Evolutionary conservation across 495 filamentous ascomycete species (phyloP), one percentile per base, ranked within the genome.

Genomic region (Chaetomium fimeti): DNA sequence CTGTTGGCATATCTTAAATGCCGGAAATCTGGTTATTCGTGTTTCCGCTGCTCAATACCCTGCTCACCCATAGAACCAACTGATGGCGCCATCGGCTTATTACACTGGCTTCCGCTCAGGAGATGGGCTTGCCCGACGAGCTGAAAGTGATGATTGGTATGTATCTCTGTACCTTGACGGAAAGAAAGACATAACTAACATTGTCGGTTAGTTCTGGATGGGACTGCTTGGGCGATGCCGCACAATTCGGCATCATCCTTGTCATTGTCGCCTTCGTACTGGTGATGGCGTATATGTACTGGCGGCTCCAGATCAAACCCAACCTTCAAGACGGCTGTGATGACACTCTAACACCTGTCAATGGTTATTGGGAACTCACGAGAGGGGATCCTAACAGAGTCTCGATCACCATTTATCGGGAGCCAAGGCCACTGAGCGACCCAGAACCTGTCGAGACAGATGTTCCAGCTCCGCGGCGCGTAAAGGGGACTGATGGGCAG

Each of bases 171-270:
- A 20, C 18, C 15, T n/a, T 20, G n/a, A 22, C 9, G 3, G 45
- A 20, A 22, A n/a, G 3, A 52, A 16, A 27, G 9, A 13, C 1
- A 43, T 0, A 28, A 57, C 32, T 29, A 45, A 27, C 56, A 25
- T 6, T 38, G 29, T 36, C 4, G 13, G 13, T 1, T 32, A 48
- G 57, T 24, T 55, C 58, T n/a, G 64, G 68, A 4, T 72, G 71
- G 71, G 32, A 56, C 60, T 72, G 71, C 48, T 57, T 72, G 20
- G 61, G 47, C 25, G 56, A 55, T 38, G 49, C 48, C 5, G 54
- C 64, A 25, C 66, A 68, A 20, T 55, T 57, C 42, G 70, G 70
- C 28, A 51, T 68, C 38, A 64, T 72, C 20, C 61, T 72, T 1
- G 49, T 60, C 3, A 36, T 60, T 13, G 27, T 60, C 36, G 48